Base-by-base conservation (phyloP, 139 green algal genomes). In the Ostreobium quekettii region DNA sequence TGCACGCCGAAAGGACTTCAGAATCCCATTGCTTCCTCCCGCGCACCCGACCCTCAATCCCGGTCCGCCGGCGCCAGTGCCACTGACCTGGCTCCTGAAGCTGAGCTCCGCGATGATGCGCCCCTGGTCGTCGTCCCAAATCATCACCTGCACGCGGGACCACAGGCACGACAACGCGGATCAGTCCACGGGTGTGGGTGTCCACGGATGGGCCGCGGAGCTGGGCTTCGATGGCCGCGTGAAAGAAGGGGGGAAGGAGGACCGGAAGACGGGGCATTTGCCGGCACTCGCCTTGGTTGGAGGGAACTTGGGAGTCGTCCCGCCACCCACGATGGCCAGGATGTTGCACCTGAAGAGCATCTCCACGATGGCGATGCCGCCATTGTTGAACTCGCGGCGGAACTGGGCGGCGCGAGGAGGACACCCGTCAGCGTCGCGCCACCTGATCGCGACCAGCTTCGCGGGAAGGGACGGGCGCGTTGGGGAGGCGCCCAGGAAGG, bases 281-380 rank as follows among this genome's bases (percentile, higher is more conserved):
- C 19, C 19, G n/a, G 59, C 8, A 35, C 5, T 47, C 32, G 86
- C 87, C 82, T 96, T 96, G 67, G 82, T 95, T 1, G 89, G 84
- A 0, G 89, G 83, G 58, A 87, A 97, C 32, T 80, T 80, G 4
- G 94, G 90, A 2, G 67, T 72, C 0, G 77, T 30, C 0, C 94
- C 93, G 19, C 91, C 91, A 0, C 94, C 94, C 2, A 98, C 92
- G 24, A 98, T 71, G 0, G 91, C 92, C 5, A 98, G 59, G 33
- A 99, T 93, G 76, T 98, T 97, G 79, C 86, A 96, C 8, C 90
- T 77, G 58, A 97, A 98, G 1, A 98, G 76, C 91, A 98, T 97
- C 63, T 97, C 89, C 3, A 96, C 89, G 2, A 89, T 76, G 0
- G 76, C 87, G 36, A 97, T 88, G 19, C 87, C 89, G 1, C 78